Base-by-base conservation (phyloP, 306 rosid species). In the Trifolium dubium region DNA sequence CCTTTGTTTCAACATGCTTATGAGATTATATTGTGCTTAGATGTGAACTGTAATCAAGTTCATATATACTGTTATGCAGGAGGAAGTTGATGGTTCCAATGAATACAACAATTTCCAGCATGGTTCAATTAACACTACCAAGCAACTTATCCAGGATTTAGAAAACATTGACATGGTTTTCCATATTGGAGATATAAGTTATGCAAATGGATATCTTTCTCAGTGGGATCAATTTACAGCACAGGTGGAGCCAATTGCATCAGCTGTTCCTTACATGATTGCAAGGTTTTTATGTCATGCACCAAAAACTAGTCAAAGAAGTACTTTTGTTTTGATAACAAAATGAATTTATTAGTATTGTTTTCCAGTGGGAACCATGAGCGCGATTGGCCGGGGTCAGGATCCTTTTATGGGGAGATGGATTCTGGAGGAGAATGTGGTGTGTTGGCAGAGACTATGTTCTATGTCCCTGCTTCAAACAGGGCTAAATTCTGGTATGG, bases 381-480 rank as follows among this genome's bases (percentile, higher is more conserved):
- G 78, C 88, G 97, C 75, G 98, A 93, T 75, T 93, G 98, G 98
- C 98, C 96, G 0, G 85, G 81, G 60, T 82, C 96, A 65, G 92
- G 96, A 53, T 93, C 98, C 66, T 91, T 93, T 73, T 93, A 90
- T 43, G 84, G 78, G 81, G 86, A 71, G 83, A 56, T 80, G 84
- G 97, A 93, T 78, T 93, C 94, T 37, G 97, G 97, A 11, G 98
- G 98, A 84, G 97, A 93, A 86, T 93, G 98, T 64, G 98, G 97
- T 50, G 97, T 91, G 47, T 74, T 89, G 83, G 93, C 96, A n/a
- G 87, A 91, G 83, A 88, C 84, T 55, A 89, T 93, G 98, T 93
- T 91, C 83, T 89, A 88, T 35, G 91, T 87, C 50, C 98, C 96
- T 55, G 89, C 96, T 66, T 86, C 82, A 63, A 93, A 93, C 77